A percentile compares a stretch with the other conserved stretches of the same genome.
These are phyloP conservation scores for Alternaria sp. DNA, from an alignment of 2,329 filamentous ascomycete species.

Conservation along the genomic window DNA sequence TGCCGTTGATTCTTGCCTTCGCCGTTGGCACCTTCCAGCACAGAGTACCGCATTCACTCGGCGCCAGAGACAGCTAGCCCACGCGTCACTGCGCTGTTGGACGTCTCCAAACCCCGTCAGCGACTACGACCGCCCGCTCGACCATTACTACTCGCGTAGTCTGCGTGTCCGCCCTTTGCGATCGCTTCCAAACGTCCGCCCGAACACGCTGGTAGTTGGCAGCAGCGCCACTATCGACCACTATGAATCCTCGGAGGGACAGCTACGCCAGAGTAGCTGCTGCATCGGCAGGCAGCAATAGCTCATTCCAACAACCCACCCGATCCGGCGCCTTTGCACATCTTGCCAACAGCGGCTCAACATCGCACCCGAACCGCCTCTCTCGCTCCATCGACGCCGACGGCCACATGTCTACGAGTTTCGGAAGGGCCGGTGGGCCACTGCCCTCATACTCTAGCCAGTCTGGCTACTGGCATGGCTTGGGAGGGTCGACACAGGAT, in stretches of 20 bases:
- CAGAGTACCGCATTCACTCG: conserved; percentile 20
- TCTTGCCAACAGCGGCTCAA: conserved; percentile 58
- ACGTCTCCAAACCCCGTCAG: conserved; percentile 3
- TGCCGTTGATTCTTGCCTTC: conserved; percentile 38
- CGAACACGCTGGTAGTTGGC: conserved; percentile 52
- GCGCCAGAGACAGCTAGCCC: conserved; percentile 11
- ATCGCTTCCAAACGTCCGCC: conserved; percentile 4
- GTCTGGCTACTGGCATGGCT: conserved; percentile 47
- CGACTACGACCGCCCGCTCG: not conserved
- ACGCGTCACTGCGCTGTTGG: conserved; percentile 16
- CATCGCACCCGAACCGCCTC: conserved; percentile 38
- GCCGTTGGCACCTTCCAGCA: conserved; percentile 20
- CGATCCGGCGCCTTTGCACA: conserved; percentile 60
- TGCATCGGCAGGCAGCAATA: conserved; percentile 51
- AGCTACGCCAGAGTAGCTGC: conserved; percentile 68
- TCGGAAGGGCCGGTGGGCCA: conserved; percentile 49
- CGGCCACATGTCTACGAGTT: conserved; percentile 55
- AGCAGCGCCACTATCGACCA: conserved; percentile 6
- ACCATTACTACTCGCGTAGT: conserved; percentile 32
- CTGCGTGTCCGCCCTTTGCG: not conserved
- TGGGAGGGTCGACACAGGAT: conserved; percentile 33
- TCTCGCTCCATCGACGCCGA: conserved; percentile 56
- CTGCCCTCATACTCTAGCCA: conserved; percentile 58
- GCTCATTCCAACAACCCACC: conserved; percentile 41
- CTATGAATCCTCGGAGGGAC: conserved; percentile 22